Base-by-base conservation (phyloP, 225 moss, liverwort and hornwort genomes). In the Sphagnum tenellum region DNA sequence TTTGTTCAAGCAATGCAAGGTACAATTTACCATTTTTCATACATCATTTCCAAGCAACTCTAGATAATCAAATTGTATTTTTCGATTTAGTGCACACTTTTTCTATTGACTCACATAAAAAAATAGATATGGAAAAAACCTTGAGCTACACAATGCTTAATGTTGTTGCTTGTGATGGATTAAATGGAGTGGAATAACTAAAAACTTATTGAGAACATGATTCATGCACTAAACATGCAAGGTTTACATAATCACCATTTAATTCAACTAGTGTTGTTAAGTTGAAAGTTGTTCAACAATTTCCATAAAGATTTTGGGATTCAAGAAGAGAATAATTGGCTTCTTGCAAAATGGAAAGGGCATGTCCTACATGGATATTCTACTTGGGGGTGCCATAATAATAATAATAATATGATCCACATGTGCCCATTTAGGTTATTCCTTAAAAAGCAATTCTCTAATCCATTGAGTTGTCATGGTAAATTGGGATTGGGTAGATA, bases 11-110 rank as follows among this genome's bases (percentile, higher is more conserved):
- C 29, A 95, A 84, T 62, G 87, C 83, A 0, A 86, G 82, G 12
- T 84, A 84, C 70, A 95, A 95, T 60, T 87, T 88, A 9, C 94
- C 94, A 47, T 95, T 95, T 56, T 92, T 95, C 62, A 80, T 92
- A 81, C 73, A 80, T 53, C 87, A 91, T 0, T 0, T 79, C 49
- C 81, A 69, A 47, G 91, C 86, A 74, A 81, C 89, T 0, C 12
- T 95, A 12, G 46, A 66, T 6, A 55, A 84, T 59, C 92, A 72
- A 68, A 75, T 86, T 6, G 63, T 72, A 3, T 3, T 72, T 0
- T 95, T 79, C 47, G 89, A 95, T n/a, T 59, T 70, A 0, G 68
- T 88, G 62, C 87, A 89, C 54, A 57, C 86, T 0, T 73, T 84
- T 49, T 88, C 91, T 46, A 64, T 64, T 0, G 82, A 92, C 49